phyloP scores from a whole-genome alignment of 768 basidiomycete genomes.

The Gymnopilus dilepis region DNA sequence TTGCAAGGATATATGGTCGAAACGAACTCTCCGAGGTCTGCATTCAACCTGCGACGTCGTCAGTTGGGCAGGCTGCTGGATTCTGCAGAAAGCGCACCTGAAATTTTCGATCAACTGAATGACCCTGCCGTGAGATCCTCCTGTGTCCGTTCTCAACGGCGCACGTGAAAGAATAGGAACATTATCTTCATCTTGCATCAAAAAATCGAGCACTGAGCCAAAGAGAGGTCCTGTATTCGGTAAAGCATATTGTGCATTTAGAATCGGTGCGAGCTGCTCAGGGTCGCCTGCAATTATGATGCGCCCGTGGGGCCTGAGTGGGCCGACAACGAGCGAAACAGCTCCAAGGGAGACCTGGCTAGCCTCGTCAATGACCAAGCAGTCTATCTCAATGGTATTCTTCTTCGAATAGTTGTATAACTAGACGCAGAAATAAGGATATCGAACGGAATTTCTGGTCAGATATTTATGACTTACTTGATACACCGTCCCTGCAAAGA shows the following conservation, averaged over 20 bases:
- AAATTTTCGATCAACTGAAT: slow-evolving; percentile 59
- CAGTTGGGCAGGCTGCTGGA: neutral
- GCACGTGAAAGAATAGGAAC: slow-evolving; percentile 13
- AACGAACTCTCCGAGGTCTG: slow-evolving; percentile 58
- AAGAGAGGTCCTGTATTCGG: slow-evolving; percentile 43
- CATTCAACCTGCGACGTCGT: slow-evolving; percentile 46
- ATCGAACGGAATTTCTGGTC: neutral
- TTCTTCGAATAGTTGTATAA: slow-evolving; percentile 53
- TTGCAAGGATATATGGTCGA: slow-evolving; percentile 54
- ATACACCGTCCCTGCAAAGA: slow-evolving; percentile 55
- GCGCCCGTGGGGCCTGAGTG: slow-evolving; percentile 40
- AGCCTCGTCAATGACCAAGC: slow-evolving; percentile 56
- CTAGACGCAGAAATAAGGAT: slow-evolving; percentile 27
- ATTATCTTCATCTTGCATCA: slow-evolving; percentile 39
- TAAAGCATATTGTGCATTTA: slow-evolving; percentile 50
- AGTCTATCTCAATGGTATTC: slow-evolving; percentile 44
- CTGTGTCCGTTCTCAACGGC: slow-evolving; percentile 23
- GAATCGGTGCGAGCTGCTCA: slow-evolving; percentile 56
- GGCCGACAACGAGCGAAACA: slow-evolving; percentile 50
- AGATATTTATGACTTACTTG: slow-evolving; percentile 37
- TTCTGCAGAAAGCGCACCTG: slow-evolving; percentile 32
- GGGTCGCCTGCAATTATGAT: slow-evolving; percentile 58
- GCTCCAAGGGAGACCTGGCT: slow-evolving; percentile 53
- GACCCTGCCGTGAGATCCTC: slow-evolving; percentile 41
- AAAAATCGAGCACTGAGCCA: slow-evolving; percentile 53